Evolutionary conservation across 139 green algal species (phyloP).

Genomic region (Coccomyxa sp.): DNA sequence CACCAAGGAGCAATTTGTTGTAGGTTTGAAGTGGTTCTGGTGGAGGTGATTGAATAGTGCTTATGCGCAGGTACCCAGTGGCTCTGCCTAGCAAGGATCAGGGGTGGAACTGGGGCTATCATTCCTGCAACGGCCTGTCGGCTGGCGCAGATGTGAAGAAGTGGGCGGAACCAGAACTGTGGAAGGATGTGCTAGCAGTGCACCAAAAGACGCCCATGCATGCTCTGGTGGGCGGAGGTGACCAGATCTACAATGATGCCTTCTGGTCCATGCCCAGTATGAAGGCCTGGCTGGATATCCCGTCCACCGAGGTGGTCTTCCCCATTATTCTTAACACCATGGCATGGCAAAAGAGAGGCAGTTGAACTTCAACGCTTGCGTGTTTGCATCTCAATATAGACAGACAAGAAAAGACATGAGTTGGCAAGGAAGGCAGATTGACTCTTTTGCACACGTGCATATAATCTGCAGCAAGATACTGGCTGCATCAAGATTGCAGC

Average conservation of each 20-base stretch:
- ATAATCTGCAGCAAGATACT: neutral
- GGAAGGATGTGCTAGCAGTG: slow-evolving; percentile 36
- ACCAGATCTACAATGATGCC: slow-evolving; percentile 51
- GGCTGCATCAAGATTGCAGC: too few species aligned
- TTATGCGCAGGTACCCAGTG: slow-evolving; percentile 26
- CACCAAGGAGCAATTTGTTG: neutral
- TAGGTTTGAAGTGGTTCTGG: too few species aligned
- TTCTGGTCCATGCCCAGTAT: slow-evolving; percentile 28
- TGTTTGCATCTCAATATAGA: neutral
- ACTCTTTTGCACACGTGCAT: neutral
- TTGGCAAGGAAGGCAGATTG: neutral
- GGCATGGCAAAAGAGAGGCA: neutral
- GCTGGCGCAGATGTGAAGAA: slow-evolving; percentile 7
- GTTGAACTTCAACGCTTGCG: neutral
- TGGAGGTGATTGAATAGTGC: too few species aligned
- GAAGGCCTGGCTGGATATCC: slow-evolving; percentile 3
- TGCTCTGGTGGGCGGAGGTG: slow-evolving; percentile 52
- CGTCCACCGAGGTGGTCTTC: neutral
- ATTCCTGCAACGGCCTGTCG: slow-evolving; percentile 42
- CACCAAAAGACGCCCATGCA: slow-evolving; percentile 56
- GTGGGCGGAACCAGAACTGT: slow-evolving; percentile 28
- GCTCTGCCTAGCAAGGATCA: slow-evolving; percentile 30
- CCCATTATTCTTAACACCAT: neutral
- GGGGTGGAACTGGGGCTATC: slow-evolving; percentile 43
- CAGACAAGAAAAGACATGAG: neutral